Base-by-base conservation (phyloP, 2,329 filamentous ascomycete genomes). In the Penicillium rolfsii region DNA sequence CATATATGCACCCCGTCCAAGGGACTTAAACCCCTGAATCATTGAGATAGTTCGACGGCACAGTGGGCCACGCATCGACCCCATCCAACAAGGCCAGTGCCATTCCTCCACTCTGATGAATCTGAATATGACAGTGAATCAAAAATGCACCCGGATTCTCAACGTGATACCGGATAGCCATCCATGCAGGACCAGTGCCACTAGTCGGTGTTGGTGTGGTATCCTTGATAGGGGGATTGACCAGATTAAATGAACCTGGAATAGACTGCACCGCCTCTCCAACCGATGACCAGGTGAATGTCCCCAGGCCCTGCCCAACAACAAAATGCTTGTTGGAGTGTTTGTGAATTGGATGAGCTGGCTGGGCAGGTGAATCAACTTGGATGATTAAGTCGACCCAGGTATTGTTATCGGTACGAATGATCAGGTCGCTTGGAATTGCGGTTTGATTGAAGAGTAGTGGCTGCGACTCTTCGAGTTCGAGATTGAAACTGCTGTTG, bases 341-440 rank as follows among this genome's bases (percentile, higher is more conserved):
- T 76, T 88, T 88, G 78, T 89, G 87, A 57, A 89, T 84, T 0
- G 85, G 84, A 62, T 89, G 87, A 0, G 81, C 74, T 0, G 82
- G 84, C 67, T 86, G 83, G 1, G 81, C 74, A 3, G 74, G 72
- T 0, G 63, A 59, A 22, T 74, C 68, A 0, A 81, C 73, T 45
- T 80, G 71, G 52, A 86, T 76, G 61, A 87, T 78, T 12, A 87
- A 69, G 66, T 88, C 85, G 5, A 87, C 76, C 85, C 84, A 87
- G 2, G 81, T 79, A 63, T 76, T 70, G 60, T 82, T 78, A 22
- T 67, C 64, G 3, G 83, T 85, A 8, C 77, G 75, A 59, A 85
- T 79, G 28, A 83, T 83, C 45, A 83, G 73, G 63, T 69, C 64
- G 14, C 60, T 63, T 0, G 71, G 70, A 22, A 74, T 72, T 4